These are phyloP conservation scores for Aeminium ludgeri DNA, from an alignment of 495 filamentous ascomycete species.

Conservation along the genomic window DNA sequence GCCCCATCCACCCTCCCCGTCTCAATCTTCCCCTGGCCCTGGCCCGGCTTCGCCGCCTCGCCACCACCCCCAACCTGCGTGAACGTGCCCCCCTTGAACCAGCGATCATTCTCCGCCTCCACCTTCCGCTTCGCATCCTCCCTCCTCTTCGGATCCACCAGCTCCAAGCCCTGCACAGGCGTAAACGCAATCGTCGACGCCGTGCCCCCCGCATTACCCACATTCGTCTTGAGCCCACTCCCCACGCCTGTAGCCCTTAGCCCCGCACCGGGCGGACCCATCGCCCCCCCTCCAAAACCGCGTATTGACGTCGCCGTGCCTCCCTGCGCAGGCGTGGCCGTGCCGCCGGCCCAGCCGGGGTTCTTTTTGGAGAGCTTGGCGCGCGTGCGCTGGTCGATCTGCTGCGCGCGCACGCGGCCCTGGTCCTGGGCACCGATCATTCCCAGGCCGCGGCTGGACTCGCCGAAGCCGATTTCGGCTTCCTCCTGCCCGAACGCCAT, in stretches of 20 bases:
- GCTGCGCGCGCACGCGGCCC: constrained; percentile 67
- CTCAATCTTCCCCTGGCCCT: constrained; percentile 19
- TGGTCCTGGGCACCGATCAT: constrained; percentile 86
- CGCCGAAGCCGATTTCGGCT: constrained; percentile 84
- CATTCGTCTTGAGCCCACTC: constrained; percentile 19
- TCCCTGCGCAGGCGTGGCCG: constrained; percentile 24
- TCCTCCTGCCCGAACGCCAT: constrained; percentile 95
- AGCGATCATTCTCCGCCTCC: constrained; percentile 85
- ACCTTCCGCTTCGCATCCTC: constrained; percentile 60
- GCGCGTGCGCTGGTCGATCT: constrained; percentile 84
- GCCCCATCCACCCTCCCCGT: constrained; percentile 13
- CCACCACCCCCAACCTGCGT: constrained; percentile 58
- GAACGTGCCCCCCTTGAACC: constrained; percentile 92
- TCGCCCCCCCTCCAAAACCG: constrained; percentile 48
- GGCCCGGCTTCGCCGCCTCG: constrained; percentile 15
- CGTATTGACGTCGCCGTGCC: too few species aligned
- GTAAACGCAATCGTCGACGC: constrained; percentile 83
- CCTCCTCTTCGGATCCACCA: constrained; percentile 84
- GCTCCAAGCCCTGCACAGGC: constrained; percentile 83
- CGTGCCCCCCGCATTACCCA: constrained; percentile 40
- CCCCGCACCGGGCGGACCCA: constrained; percentile 50
- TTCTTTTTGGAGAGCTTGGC: constrained; percentile 90
- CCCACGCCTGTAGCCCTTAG: constrained; percentile 63
- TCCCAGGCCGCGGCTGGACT: constrained; percentile 72
- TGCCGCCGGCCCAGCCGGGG: constrained; percentile 77